Evolutionary conservation across 495 filamentous ascomycete species (phyloP), one percentile per base, ranked within the genome.

Genomic region (Aspergillus ostianus): DNA sequence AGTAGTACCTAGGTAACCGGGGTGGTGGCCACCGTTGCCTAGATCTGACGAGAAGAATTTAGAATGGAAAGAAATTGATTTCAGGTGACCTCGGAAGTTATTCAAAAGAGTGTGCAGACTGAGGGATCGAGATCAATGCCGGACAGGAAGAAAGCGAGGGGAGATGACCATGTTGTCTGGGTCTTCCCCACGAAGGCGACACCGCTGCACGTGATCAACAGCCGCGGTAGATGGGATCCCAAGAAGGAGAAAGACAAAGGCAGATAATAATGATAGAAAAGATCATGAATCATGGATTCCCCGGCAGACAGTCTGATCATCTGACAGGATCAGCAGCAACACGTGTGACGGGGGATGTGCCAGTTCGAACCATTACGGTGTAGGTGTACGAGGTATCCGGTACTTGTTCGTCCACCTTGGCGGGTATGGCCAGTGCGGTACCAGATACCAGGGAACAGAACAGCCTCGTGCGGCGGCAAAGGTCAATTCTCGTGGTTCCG

Each of bases 391-490:
- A 18, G 55, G 62, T 64, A 64, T 52, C 45, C 50, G 51, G 60
- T 63, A 66, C 60, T 56, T 62, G 54, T 32, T 13, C 8, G n/a
- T 6, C 45, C 26, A 36, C 47, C 52, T 29, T 21, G 50, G 49
- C 50, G 50, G 51, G 6, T 30, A 51, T 60, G 56, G 57, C 21
- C 54, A 57, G 57, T 56, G 60, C 54, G 53, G 64, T 66, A 66
- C 64, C 60, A 49, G 57, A 57, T 61, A 65, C 59, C 9, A 21
- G 5, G 52, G 12, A 44, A 41, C 36, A 13, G 10, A 12, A 7
- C 13, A 1, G 36, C 36, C 36, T 41, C 36, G 36, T 41, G 36
- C 36, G 36, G 36, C 36, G 13, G 13, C 10, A 17, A 41, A 41
- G 10, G 3, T 0, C 3, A 4, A 15, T 41, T 17, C 36, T 41